These are phyloP conservation scores for Suillus decipiens DNA, from an alignment of 768 basidiomycete species.

Conservation along the genomic window DNA sequence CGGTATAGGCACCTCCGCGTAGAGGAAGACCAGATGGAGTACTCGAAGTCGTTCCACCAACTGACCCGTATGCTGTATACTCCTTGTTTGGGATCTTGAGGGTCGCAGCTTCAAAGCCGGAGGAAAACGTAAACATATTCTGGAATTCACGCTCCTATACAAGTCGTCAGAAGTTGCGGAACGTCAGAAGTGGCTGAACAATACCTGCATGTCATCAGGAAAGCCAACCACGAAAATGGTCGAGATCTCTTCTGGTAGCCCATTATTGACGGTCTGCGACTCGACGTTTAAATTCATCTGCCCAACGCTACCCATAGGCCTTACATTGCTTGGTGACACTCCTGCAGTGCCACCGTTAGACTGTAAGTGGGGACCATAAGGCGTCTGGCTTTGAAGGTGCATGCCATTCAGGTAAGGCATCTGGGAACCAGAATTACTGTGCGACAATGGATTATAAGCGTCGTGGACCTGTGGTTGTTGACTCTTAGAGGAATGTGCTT, in stretches of 20 bases:
- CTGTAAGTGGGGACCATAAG: constrained; percentile 70
- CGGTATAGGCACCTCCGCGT: constrained; percentile 36
- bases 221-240: constrained; percentile 99
- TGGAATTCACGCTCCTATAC: constrained; percentile 96
- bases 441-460: constrained; percentile 34
- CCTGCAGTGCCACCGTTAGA: constrained; percentile 38
- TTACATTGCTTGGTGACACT: constrained; percentile 20
- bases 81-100: constrained; percentile 97
- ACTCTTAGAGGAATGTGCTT: constrained; percentile 29
- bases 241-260: constrained; percentile 81
- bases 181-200: constrained; percentile 19
- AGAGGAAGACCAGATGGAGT: constrained; percentile 36
- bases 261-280: constrained; percentile 24
- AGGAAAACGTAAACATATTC: constrained; percentile 97
- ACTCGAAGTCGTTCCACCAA: constrained; percentile 31
- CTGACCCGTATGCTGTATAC: constrained; percentile 68
- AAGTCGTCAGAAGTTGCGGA: constrained; percentile 19
- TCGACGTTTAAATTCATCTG: constrained; percentile 30
- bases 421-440: constrained; percentile 34
- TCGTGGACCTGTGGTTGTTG: constrained; percentile 33
- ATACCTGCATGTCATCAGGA: constrained; percentile 96
- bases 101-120: constrained; percentile 96
- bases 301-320: constrained; percentile 31
- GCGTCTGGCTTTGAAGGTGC: constrained; percentile 71
- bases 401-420: constrained; percentile 40